These are phyloP conservation scores for Trametes gibbosa DNA, from an alignment of 768 basidiomycete species.

Conservation along the genomic window DNA sequence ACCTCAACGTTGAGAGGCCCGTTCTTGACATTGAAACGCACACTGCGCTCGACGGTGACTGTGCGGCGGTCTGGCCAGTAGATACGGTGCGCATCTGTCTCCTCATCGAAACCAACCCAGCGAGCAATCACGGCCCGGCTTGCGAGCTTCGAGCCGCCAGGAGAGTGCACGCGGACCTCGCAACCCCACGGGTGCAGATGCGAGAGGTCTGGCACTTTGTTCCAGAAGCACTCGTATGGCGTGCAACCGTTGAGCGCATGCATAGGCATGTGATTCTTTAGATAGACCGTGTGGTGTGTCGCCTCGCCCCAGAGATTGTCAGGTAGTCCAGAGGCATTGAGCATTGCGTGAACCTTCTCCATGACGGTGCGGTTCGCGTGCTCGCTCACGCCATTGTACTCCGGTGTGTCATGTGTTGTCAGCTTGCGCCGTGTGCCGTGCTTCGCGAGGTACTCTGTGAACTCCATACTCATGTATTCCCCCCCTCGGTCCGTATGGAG, in stretches of 20 bases:
- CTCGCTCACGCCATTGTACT: constrained; percentile 44
- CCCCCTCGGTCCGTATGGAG: constrained; percentile 43
- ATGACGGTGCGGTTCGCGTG: constrained; percentile 27
- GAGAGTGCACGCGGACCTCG: constrained; percentile 6
- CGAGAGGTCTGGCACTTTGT: constrained; percentile 14
- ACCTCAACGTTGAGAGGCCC: constrained; percentile 2
- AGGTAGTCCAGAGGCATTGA: constrained; percentile 21
- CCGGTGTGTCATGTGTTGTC: constrained; percentile 39
- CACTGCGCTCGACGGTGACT: constrained; percentile 29
- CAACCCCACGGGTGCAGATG: constrained; percentile 18
- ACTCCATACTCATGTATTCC: constrained; percentile 25
- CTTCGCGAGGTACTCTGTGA: constrained; percentile 30
- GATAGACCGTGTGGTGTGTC: constrained; percentile 21
- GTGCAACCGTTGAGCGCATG: constrained; percentile 17
- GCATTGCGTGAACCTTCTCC: constrained; percentile 28
- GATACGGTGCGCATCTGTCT: constrained; percentile 30
- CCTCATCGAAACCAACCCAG: constrained; percentile 16
- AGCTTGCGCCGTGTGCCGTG: constrained; percentile 39
- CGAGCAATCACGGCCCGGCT: not conserved
- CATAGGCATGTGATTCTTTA: constrained; percentile 22
- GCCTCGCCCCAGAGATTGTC: constrained; percentile 33
- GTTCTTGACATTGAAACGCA: constrained; percentile 13
- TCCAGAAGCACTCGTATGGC: constrained; percentile 20
- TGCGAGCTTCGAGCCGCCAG: constrained; percentile 5
- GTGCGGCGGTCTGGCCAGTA: constrained; percentile 33